Evolutionary conservation across 2,329 filamentous ascomycete species (phyloP).

Genomic region (Nigrospora osmanthi): DNA sequence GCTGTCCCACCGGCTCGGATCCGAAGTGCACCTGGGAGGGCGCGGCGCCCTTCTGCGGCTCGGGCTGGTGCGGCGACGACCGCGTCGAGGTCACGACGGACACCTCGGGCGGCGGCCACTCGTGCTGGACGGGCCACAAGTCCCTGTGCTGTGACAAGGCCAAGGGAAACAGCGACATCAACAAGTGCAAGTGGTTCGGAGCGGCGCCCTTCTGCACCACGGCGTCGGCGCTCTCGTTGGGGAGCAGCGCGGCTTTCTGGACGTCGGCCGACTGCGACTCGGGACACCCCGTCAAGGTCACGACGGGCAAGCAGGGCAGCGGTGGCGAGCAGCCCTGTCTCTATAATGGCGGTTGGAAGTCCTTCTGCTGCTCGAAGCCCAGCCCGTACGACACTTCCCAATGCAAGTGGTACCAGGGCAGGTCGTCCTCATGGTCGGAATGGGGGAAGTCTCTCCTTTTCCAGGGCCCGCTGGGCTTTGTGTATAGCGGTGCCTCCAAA

Average conservation of each 20-base stretch:
- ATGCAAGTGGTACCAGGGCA: no score
- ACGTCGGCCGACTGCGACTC: neutral
- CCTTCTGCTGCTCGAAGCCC: neutral
- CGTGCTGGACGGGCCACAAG: slow-evolving; percentile 34
- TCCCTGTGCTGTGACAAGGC: neutral
- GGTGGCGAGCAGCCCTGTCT: neutral
- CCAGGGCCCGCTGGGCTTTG: no score
- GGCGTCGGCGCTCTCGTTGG: neutral
- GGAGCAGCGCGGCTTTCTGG: neutral
- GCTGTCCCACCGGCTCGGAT: neutral
- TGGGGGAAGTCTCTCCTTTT: no score
- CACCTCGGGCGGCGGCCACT: slow-evolving; percentile 25
- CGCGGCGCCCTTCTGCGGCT: slow-evolving; percentile 28
- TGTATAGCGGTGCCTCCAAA: no score
- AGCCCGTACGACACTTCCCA: no score
- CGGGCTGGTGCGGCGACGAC: neutral
- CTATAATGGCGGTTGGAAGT: neutral
- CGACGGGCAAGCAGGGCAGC: neutral
- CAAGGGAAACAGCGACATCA: neutral
- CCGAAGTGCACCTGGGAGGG: neutral
- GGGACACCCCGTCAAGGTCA: neutral
- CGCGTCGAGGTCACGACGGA: slow-evolving; percentile 13
- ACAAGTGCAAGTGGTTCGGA: neutral
- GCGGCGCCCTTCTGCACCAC: neutral
- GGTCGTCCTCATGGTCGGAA: no score